Evolutionary conservation across 1,284 basidiomycete genomes (phyloP).

Genomic region (Ustanciosporium gigantosporum): DNA sequence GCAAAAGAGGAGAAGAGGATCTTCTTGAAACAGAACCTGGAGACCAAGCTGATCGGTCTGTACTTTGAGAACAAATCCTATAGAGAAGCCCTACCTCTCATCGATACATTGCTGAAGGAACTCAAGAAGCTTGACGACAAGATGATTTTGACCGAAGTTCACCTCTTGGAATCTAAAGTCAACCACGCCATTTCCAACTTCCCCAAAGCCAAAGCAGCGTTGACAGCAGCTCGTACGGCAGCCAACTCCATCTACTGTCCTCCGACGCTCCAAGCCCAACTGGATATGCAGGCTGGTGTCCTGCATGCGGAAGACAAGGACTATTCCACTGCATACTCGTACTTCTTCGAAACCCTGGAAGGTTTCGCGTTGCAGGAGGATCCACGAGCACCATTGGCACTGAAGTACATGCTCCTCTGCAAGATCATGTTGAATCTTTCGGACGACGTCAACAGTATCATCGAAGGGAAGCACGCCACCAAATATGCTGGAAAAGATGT

Average conservation of each 20-base stretch:
- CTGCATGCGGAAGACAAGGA: slow-evolving; percentile 97
- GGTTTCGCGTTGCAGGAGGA: slow-evolving; percentile 72
- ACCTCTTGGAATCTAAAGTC: slow-evolving; percentile 87
- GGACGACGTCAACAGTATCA: slow-evolving; percentile 84
- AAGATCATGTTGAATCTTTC: slow-evolving; percentile 96
- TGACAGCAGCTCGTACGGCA: slow-evolving; percentile 89
- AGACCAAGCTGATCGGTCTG: slow-evolving; percentile 82
- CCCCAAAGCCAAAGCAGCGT: slow-evolving; percentile 88
- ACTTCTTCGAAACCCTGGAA: slow-evolving; percentile 97
- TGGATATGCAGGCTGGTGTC: slow-evolving; percentile 89
- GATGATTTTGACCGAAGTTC: slow-evolving; percentile 95
- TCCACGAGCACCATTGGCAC: slow-evolving; percentile 72
- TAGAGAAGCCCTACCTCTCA: slow-evolving; percentile 78
- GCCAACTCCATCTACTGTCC: slow-evolving; percentile 98
- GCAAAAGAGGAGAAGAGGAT: slow-evolving; percentile 88
- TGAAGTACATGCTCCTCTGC: slow-evolving; percentile 97
- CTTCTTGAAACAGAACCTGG: slow-evolving; percentile 91
- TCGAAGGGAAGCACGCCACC: slow-evolving; percentile 82
- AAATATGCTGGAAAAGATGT: slow-evolving; percentile 81
- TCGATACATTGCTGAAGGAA: slow-evolving; percentile 83
- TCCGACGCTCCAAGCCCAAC: slow-evolving; percentile 83
- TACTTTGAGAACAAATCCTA: slow-evolving; percentile 79
- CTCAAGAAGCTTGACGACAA: slow-evolving; percentile 94
- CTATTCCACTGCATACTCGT: slow-evolving; percentile 93
- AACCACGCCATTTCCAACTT: slow-evolving; percentile 90